Evolutionary conservation across 1,284 basidiomycete genomes (phyloP), one percentile per base, ranked within the genome.

Genomic region (Papiliotrema fonsecae): DNA sequence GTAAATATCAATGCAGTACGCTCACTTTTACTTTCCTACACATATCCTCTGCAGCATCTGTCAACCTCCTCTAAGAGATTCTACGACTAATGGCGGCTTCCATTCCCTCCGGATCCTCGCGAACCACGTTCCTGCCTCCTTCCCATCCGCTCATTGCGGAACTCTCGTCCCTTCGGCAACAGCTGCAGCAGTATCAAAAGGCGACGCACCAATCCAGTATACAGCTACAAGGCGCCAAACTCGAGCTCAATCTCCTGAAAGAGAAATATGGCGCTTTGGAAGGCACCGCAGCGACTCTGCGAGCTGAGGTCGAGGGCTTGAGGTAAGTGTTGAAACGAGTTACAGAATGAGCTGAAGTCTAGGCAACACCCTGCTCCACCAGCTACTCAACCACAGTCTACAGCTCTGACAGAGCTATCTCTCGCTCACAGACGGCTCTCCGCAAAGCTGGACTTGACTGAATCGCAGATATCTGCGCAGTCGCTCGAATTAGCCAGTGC

Each of bases 81-180:
- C n/a, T n/a, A n/a, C n/a, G n/a, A n/a, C n/a, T n/a, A n/a, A n/a
- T n/a, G 34, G 34, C 22, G n/a, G n/a, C 22, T 37, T 6, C 18
- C 43, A 14, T 30, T 31, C 28, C 13, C 39, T 6, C n/a, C 39
- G 9, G 19, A 14, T 22, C 39, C 9, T 30, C 30, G 14, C 41
- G 14, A 10, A 6, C 41, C 16, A 21, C 41, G 24, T 56, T 72
- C 2, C n/a, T n/a, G n/a, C 57, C 64, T 1, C 24, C 56, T 2
- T 51, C 62, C 0, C 83, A 87, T 60, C 86, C 85, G 11, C 76
- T 87, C 24, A 75, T 79, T 10, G 69, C 80, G 26, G 85, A 88
- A 69, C 76, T 88, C 26, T 60, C 76, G 18, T 82, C 81, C 52
- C 77, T 87, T 19, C 79, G 82, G 46, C 69, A 76, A n/a, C 81